Evolutionary conservation across 2,329 filamentous ascomycete species (phyloP).

Genomic region (Nemania diffusa): DNA sequence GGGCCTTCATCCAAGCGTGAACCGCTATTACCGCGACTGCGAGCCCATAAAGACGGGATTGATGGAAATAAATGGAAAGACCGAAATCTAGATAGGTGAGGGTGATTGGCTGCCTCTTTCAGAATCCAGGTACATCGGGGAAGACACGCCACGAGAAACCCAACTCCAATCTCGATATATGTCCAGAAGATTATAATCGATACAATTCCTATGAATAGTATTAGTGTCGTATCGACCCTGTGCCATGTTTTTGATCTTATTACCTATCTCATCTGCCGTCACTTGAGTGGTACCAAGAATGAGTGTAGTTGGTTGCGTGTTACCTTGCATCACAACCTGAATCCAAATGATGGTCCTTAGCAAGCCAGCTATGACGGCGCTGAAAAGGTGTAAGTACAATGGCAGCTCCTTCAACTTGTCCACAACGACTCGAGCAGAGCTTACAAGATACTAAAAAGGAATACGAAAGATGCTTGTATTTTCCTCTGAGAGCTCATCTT

Average conservation of each 20-base stretch:
- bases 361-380: conserved; percentile 9
- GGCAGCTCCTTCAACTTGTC: not conserved
- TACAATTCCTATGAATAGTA: not conserved
- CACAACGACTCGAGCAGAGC: not conserved
- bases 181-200: conserved; percentile 16
- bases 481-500: conserved; percentile 10
- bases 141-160: conserved; percentile 9
- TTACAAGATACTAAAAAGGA: conserved; percentile 3
- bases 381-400: not conserved
- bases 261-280: not conserved
- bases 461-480: conserved; percentile 4
- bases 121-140: conserved; percentile 8
- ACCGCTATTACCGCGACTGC: no score
- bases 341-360: conserved; percentile 1
- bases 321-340: conserved; percentile 1
- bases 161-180: conserved; percentile 1
- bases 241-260: not conserved
- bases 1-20: no score
- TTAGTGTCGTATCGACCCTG: not conserved
- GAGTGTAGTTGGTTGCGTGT: not conserved
- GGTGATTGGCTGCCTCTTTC: no score
- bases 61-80: no score
- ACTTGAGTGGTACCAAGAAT: not conserved
- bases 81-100: no score
- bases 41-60: no score